phyloP scores from a whole-genome alignment of 192 early-diverging fungal genomes.

The Coemansia sp. region DNA sequence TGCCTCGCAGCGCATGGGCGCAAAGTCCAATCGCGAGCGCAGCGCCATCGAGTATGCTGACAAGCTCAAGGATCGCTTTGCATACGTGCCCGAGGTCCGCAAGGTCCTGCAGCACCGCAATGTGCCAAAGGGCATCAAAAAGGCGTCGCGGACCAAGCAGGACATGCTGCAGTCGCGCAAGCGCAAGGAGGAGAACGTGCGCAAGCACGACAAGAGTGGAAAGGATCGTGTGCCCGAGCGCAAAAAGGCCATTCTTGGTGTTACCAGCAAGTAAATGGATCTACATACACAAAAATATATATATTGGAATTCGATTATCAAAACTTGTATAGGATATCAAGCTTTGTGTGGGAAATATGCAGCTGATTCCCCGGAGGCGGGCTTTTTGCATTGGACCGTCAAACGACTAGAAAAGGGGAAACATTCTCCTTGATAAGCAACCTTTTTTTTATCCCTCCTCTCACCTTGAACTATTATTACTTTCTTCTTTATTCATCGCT shows the following conservation, averaged over 20 bases:
- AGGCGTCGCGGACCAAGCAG: constrained; percentile 77
- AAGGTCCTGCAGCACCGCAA: constrained; percentile 87
- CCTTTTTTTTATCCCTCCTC: not conserved
- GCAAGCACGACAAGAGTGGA: constrained; percentile 78
- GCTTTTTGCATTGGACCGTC: not conserved
- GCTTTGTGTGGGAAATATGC: not conserved
- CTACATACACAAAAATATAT: not conserved
- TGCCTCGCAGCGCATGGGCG: constrained; percentile 85
- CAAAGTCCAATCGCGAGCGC: constrained; percentile 76
- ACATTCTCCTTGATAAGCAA: not conserved
- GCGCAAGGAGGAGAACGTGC: constrained; percentile 87
- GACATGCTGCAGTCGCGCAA: constrained; percentile 79
- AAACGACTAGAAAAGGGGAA: not conserved
- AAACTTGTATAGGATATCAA: not conserved
- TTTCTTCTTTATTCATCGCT: not conserved
- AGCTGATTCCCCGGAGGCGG: not conserved
- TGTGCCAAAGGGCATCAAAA: constrained; percentile 82
- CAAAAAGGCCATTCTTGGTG: constrained; percentile 69
- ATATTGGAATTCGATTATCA: not conserved
- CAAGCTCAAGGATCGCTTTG: constrained; percentile 91
- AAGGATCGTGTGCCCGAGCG: constrained; percentile 70
- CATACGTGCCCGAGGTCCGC: constrained; percentile 87
- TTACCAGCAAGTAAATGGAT: constrained; percentile 45
- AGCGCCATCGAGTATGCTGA: constrained; percentile 78
- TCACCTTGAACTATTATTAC: not conserved